Base-by-base conservation (phyloP, 1,284 basidiomycete genomes). In the Cerioporus squamosus region DNA sequence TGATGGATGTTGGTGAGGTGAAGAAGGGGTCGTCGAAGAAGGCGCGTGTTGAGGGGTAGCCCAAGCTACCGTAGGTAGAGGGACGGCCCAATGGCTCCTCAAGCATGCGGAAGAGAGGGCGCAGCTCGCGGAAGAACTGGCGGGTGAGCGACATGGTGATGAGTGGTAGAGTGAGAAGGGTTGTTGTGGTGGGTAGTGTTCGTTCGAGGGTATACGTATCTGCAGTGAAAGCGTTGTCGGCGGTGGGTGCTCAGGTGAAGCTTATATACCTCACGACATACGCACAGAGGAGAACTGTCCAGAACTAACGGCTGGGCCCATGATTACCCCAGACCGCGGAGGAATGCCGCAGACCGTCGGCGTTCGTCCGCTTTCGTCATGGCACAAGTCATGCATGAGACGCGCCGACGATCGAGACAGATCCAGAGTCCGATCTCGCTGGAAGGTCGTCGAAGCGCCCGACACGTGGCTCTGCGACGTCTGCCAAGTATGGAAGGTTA, bases 61-160 rank as follows among this genome's bases (percentile, higher is more conserved):
- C 64, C 12, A 44, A 9, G 26, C 26, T 31, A n/a, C 51, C 43
- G 59, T 59, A 68, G 12, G 77, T 60, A 17, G 80, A 74, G 12
- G 77, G 56, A 23, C 79, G 77, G 2, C 75, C 73, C 6, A 89
- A 70, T 9, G 88, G 88, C 64, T 90, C 87, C 43, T 87, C 85
- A 47, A 88, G 77, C 77, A 90, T 76, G 55, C 86, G 87, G 76
- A 92, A 88, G 61, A 92, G 72, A 43, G 89, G 88, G 53, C 87
- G 82, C 69, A 91, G 80, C 71, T 93, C 90, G 66, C 83, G 83
- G 62, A 91, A 72, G 66, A 92, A 77, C 60, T 84, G 81, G 63
- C 88, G 88, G 57, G 70, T 45, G 48, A 73, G 62, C 51, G 72
- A 72, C 72, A 73, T 73, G 26, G 29, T 50, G 48, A 2, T 48